These are phyloP conservation scores for Cordyceps cateniannulata DNA, from an alignment of 2,329 filamentous ascomycete genomes.

Conservation along the genomic window DNA sequence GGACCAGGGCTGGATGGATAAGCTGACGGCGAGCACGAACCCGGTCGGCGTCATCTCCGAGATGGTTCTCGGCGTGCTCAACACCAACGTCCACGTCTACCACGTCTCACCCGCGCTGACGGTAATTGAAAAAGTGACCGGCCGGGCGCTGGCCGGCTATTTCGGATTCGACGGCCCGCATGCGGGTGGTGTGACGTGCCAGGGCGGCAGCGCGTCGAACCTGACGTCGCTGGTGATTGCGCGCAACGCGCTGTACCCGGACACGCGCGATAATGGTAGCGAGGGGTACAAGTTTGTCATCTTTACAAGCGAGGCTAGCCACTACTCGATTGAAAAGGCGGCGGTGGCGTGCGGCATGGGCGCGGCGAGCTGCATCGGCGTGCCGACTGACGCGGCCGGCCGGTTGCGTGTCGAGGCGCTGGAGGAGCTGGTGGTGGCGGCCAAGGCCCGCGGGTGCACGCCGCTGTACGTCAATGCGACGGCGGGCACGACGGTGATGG, in stretches of 20 bases:
- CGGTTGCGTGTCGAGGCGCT: constrained; percentile 64
- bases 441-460: constrained; percentile 62
- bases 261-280: constrained; percentile 69
- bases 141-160: constrained; percentile 62
- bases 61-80: constrained; percentile 74
- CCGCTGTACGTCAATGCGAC: constrained; percentile 95
- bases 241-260: constrained; percentile 74
- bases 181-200: constrained; percentile 69
- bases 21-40: constrained; percentile 86
- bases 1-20: constrained; percentile 94
- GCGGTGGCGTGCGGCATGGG: constrained; percentile 85
- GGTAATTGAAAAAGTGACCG: constrained; percentile 78
- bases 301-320: constrained; percentile 83
- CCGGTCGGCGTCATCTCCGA: constrained; percentile 86
- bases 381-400: constrained; percentile 67
- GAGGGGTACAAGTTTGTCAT: constrained; percentile 66
- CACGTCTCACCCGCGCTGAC: constrained; percentile 86
- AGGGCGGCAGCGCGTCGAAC: constrained; percentile 81
- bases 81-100: constrained; percentile 93
- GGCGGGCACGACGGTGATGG: constrained; percentile 90
- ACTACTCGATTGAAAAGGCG: constrained; percentile 92
- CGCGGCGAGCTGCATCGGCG: constrained; percentile 61
- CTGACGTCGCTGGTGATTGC: constrained; percentile 79
- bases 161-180: constrained; percentile 69
- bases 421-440: constrained; percentile 52